phyloP scores from a whole-genome alignment of 352 stramenopile genomes.

The Globisporangium spinosum region DNA sequence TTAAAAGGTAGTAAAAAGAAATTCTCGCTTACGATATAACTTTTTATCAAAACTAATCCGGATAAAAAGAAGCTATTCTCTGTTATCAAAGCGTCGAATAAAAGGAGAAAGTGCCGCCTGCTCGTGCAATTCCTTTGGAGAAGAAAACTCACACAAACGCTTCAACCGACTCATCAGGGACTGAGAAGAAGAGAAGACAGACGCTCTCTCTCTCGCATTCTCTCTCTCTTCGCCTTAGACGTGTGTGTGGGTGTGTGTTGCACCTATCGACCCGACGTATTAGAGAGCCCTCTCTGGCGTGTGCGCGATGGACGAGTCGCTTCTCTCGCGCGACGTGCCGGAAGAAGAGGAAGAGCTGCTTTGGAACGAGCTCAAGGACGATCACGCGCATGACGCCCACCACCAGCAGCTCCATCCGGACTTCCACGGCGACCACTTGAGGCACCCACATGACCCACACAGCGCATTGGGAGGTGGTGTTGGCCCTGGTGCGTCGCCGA shows the following conservation, averaged over 20 bases:
- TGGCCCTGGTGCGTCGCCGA: neutral
- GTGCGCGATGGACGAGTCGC: constrained; percentile 59
- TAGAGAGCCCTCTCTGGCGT: neutral
- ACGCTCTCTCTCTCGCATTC: neutral
- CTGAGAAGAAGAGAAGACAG: too few species aligned
- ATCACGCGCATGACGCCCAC: constrained; percentile 18
- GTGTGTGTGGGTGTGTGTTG: too few species aligned
- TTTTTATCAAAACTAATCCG: too few species aligned
- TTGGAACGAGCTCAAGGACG: constrained; percentile 76
- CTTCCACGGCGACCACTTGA: neutral
- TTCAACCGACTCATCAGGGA: constrained; percentile 2
- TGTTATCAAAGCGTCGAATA: too few species aligned
- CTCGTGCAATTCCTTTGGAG: too few species aligned
- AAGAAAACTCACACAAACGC: neutral
- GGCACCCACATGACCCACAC: neutral
- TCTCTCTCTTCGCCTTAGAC: neutral
- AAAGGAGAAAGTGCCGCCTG: too few species aligned
- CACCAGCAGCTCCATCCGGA: constrained; percentile 9
- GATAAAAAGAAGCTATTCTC: too few species aligned
- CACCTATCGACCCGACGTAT: neutral
- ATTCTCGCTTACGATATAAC: too few species aligned
- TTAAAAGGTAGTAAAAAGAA: too few species aligned
- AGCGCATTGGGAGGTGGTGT: neutral
- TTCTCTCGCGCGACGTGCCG: constrained; percentile 34
- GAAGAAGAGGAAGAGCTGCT: constrained; percentile 73